These are phyloP conservation scores for Perkinsus marinus DNA, from an alignment of 169 alveolate species.

Conservation along the genomic window DNA sequence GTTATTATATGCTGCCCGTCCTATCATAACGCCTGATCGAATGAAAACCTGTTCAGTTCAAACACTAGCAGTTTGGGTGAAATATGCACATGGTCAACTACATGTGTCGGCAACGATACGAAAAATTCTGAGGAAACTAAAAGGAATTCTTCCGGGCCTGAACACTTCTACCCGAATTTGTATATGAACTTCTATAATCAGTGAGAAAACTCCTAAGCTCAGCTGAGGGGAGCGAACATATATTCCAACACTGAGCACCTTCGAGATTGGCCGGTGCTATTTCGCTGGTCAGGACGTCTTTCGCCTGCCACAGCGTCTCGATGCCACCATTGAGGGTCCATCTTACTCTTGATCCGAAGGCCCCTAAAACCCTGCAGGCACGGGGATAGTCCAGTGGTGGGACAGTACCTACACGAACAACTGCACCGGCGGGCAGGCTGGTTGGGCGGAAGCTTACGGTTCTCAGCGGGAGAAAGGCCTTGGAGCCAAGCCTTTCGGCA, in stretches of 20 bases:
- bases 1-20: slow-evolving; percentile 35
- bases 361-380: background rate
- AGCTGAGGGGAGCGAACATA: too few species aligned
- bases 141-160: too few species aligned
- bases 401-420: background rate
- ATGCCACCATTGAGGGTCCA: background rate
- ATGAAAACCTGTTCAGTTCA: background rate
- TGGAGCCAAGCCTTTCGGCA: slow-evolving; percentile 76
- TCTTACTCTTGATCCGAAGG: background rate
- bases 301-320: background rate
- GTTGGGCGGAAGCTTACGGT: slow-evolving; percentile 75
- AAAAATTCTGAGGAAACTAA: too few species aligned
- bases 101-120: too few species aligned
- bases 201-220: too few species aligned
- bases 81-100: too few species aligned
- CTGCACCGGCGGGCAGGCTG: background rate
- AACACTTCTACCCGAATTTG: too few species aligned
- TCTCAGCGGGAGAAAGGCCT: slow-evolving; percentile 81
- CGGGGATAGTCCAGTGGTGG: background rate
- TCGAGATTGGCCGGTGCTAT: background rate
- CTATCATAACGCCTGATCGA: slow-evolving; percentile 40
- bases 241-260: background rate
- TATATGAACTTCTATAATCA: too few species aligned
- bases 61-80: too few species aligned
- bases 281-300: background rate